Conservation (phyloP, 2,329 filamentous ascomycete genomes). For the Ophiostoma sp. region DNA sequence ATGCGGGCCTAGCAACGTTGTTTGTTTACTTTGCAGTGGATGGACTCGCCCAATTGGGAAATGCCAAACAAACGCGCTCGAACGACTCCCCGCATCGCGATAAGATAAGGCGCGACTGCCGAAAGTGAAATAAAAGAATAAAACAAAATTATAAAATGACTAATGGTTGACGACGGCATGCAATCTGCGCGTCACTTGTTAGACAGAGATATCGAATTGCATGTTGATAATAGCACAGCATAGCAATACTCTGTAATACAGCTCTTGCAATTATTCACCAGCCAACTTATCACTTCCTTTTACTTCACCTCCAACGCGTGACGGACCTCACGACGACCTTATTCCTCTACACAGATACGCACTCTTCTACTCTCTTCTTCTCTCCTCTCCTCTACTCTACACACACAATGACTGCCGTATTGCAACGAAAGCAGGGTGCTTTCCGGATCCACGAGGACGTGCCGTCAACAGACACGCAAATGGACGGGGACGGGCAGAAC, state of each 20-base stretch:
- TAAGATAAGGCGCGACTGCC: conserved; percentile 6
- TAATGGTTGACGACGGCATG: conserved; percentile 6
- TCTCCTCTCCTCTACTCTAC: not conserved
- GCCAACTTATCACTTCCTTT: too few relatives aligned
- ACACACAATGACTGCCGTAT: conserved; percentile 24
- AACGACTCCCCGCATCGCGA: conserved; percentile 7
- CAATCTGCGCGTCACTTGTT: not conserved
- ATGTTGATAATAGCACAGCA: too few relatives aligned
- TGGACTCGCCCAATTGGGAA: conserved; percentile 23
- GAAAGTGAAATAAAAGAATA: too few relatives aligned
- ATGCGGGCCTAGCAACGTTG: conserved; percentile 29
- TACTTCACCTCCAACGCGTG: too few relatives aligned
- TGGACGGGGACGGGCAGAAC: conserved; percentile 36
- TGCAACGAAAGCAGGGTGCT: conserved; percentile 35
- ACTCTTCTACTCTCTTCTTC: too few relatives aligned
- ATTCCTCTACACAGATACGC: too few relatives aligned
- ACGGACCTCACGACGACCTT: too few relatives aligned
- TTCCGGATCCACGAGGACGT: conserved; percentile 50
- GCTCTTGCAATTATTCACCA: too few relatives aligned
- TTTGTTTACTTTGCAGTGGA: conserved; percentile 34
- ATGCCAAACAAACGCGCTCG: conserved; percentile 4
- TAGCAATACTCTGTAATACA: not conserved
- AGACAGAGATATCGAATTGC: too few relatives aligned
- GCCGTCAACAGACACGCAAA: conserved; percentile 45
- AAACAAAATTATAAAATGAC: not conserved